Conservation (phyloP, 495 filamentous ascomycete genomes). For the Penicillium diatomitis region DNA sequence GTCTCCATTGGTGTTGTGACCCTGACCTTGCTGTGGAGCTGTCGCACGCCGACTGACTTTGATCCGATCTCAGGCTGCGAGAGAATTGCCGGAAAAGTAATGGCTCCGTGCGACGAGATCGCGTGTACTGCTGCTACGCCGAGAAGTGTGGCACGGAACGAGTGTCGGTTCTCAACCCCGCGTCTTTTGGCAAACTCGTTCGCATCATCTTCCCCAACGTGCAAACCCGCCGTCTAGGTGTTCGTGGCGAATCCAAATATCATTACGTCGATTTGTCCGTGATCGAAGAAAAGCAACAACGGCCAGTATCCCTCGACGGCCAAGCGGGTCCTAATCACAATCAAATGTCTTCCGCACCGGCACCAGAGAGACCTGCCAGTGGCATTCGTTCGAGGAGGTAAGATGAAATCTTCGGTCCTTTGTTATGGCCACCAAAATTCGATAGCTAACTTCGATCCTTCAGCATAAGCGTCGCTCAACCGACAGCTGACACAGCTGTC, state of each 20-base stretch:
- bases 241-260: conserved; percentile 96
- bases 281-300: conserved; percentile 41
- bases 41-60: neutral
- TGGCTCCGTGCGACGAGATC: conserved; percentile 78
- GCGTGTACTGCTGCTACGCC: conserved; percentile 91
- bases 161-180: conserved; percentile 88
- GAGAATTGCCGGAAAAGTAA: conserved; percentile 70
- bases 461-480: conserved; percentile 38
- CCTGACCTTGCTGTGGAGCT: too few relatives aligned
- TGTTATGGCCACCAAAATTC: neutral
- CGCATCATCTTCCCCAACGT: conserved; percentile 91
- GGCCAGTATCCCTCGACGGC: conserved; percentile 20
- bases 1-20: neutral
- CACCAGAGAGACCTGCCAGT: conserved; percentile 18
- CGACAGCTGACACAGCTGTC: conserved; percentile 54
- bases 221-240: conserved; percentile 82
- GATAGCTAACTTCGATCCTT: conserved; percentile 1
- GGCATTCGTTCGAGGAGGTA: conserved; percentile 31
- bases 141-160: conserved; percentile 81
- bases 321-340: conserved; percentile 17
- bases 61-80: conserved; percentile 56
- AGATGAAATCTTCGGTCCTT: neutral
- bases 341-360: conserved; percentile 2
- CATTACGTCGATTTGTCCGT: conserved; percentile 88
- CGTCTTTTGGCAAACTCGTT: conserved; percentile 95